Evolutionary conservation across 2,329 filamentous ascomycete genomes (phyloP).

Genomic region (Leptographium radiaticola): DNA sequence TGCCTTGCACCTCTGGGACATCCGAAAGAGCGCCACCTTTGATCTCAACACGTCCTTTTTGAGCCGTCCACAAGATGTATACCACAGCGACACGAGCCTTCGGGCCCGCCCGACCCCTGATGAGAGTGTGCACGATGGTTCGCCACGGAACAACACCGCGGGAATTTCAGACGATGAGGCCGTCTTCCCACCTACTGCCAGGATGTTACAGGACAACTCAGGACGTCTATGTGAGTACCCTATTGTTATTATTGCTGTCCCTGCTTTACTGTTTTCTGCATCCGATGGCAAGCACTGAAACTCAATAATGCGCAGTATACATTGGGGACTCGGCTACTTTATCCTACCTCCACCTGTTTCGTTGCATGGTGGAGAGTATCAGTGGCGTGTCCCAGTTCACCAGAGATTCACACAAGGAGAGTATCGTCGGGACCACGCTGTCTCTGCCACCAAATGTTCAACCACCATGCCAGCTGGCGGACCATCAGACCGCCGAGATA

Average conservation of each 20-base stretch:
- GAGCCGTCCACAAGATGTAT: background rate
- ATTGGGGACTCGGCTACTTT: slow-evolving; percentile 50
- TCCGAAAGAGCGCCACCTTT: background rate
- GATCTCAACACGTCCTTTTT: background rate
- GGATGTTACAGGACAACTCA: slow-evolving; percentile 47
- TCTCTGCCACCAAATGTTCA: slow-evolving; percentile 30
- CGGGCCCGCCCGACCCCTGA: background rate
- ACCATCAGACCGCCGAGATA: slow-evolving; percentile 34
- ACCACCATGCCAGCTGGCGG: slow-evolving; percentile 40
- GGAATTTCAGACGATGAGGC: slow-evolving; percentile 41
- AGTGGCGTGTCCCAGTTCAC: slow-evolving; percentile 43
- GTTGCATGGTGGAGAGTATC: slow-evolving; percentile 43
- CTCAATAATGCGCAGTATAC: slow-evolving; percentile 30
- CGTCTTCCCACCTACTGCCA: slow-evolving; percentile 37
- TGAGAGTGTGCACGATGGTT: slow-evolving; percentile 11
- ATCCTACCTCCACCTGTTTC: slow-evolving; percentile 46
- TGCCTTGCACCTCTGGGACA: background rate
- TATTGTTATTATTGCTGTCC: background rate
- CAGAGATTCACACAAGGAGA: slow-evolving; percentile 43
- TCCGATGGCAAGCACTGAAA: too few relatives aligned
- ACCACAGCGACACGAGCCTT: background rate
- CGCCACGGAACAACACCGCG: slow-evolving; percentile 24
- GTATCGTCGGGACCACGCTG: slow-evolving; percentile 38
- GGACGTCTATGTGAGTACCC: slow-evolving; percentile 37
- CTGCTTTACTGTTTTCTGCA: background rate